These are phyloP conservation scores for Nicotiana attenuata DNA, from an alignment of 257 asterid genomes.

Conservation along the genomic window DNA sequence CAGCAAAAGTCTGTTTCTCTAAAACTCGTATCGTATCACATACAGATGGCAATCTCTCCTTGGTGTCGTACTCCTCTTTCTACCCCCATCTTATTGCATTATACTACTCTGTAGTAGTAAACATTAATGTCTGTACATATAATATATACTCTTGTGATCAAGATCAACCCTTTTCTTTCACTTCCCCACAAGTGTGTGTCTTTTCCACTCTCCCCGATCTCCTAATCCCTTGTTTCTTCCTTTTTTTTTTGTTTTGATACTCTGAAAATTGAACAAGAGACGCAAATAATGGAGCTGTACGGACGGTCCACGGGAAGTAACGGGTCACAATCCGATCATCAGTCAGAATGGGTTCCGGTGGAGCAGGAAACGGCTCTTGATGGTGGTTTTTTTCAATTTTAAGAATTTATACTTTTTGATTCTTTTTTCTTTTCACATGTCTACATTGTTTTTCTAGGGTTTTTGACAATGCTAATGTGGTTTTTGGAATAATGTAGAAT, in stretches of 20 bases:
- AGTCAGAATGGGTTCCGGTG: constrained; percentile 39
- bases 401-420: constrained; percentile 1
- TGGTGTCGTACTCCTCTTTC: background rate
- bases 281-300: constrained; percentile 53
- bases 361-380: constrained; percentile 38
- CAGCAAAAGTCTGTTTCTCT: background rate
- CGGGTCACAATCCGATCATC: constrained; percentile 39
- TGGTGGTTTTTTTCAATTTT: constrained; percentile 28
- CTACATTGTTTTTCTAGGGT: constrained; percentile 26
- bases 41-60: background rate
- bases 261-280: background rate
- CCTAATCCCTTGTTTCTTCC: background rate
- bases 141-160: background rate
- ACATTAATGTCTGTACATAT: background rate
- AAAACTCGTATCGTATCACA: background rate
- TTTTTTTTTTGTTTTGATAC: constrained; percentile 9
- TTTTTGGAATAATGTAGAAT: constrained; percentile 38
- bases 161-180: background rate
- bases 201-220: background rate
- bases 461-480: background rate
- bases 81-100: background rate
- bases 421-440: background rate
- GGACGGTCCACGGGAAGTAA: constrained; percentile 17
- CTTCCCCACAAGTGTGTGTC: too few species aligned
- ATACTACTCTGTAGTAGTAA: background rate